phyloP scores from a whole-genome alignment of 371 early-diverging fungal genomes.

The Batkoa obscura region DNA sequence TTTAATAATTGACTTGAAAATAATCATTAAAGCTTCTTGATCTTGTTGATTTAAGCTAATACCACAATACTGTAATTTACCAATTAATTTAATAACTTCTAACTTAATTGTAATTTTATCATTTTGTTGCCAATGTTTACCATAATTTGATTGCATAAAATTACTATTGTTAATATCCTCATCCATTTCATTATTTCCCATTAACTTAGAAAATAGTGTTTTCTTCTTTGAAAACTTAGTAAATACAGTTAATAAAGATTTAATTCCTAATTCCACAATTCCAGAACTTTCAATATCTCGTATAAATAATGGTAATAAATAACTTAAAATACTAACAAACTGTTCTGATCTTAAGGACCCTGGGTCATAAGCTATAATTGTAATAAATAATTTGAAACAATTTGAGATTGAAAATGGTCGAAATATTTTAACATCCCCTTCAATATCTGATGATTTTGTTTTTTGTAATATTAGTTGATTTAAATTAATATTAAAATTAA shows the following conservation, averaged over 20 bases:
- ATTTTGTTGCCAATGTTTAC: conserved; percentile 48
- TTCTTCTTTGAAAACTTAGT: conserved; percentile 18
- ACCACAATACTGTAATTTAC: background rate
- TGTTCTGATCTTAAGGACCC: conserved; percentile 41
- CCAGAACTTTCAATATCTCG: conserved; percentile 11
- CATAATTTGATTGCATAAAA: conserved; percentile 15
- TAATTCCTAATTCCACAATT: conserved; percentile 27
- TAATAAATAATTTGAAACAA: conserved; percentile 35
- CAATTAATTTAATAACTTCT: conserved; percentile 29
- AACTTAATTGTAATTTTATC: conserved; percentile 33
- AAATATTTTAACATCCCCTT: background rate
- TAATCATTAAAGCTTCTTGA: too few relatives aligned
- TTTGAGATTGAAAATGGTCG: conserved; percentile 22
- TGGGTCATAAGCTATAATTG: conserved; percentile 43
- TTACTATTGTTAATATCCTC: conserved; percentile 1
- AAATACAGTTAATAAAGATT: conserved; percentile 31
- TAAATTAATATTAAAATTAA: background rate
- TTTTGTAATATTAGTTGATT: background rate
- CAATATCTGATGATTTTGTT: conserved; percentile 9
- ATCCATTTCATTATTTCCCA: conserved; percentile 5
- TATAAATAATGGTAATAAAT: conserved; percentile 22
- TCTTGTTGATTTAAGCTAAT: too few relatives aligned
- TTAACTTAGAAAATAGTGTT: conserved; percentile 1
- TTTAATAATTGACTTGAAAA: too few relatives aligned
- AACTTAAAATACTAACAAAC: conserved; percentile 29